phyloP scores from a whole-genome alignment of 2,329 filamentous ascomycete genomes.

The Colletotrichum kahawae region DNA sequence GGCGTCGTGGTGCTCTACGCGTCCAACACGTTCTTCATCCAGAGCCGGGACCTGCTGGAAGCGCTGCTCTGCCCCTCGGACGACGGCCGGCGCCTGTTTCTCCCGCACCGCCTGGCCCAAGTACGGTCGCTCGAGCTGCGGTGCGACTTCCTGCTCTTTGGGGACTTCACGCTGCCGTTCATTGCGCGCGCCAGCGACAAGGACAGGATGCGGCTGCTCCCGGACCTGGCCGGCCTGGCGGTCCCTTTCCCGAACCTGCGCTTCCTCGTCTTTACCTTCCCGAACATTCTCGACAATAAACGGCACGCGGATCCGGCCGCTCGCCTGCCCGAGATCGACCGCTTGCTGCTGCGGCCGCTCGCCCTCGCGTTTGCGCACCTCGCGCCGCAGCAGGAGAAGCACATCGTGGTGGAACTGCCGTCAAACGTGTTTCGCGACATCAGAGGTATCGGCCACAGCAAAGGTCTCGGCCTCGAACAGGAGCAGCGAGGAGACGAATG shows the following conservation, averaged over 20 bases:
- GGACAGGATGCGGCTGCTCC: not conserved
- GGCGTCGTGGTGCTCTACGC: slow-evolving; percentile 33
- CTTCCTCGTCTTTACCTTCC: not conserved
- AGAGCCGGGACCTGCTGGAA: slow-evolving; percentile 26
- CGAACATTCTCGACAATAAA: not conserved
- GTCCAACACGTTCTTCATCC: slow-evolving; percentile 30
- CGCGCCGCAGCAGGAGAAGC: not conserved
- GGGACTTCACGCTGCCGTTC: not conserved
- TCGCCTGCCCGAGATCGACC: not conserved
- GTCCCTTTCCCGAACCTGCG: not conserved
- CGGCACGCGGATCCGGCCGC: not conserved
- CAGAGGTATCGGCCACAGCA: not conserved
- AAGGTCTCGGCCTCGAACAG: not conserved
- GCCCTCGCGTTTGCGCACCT: not conserved
- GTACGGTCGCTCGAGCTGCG: slow-evolving; percentile 29
- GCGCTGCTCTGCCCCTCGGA: slow-evolving; percentile 11
- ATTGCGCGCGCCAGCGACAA: not conserved
- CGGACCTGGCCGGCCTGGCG: not conserved
- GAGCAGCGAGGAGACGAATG: not conserved
- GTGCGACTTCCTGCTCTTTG: slow-evolving; percentile 26
- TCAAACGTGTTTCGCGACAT: not conserved
- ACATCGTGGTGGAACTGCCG: not conserved
- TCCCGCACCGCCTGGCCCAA: slow-evolving; percentile 24
- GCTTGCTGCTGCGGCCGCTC: not conserved
- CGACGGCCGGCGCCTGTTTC: slow-evolving; percentile 11